Conservation (phyloP, 352 stramenopile species). For the Blastocystis sp. region DNA sequence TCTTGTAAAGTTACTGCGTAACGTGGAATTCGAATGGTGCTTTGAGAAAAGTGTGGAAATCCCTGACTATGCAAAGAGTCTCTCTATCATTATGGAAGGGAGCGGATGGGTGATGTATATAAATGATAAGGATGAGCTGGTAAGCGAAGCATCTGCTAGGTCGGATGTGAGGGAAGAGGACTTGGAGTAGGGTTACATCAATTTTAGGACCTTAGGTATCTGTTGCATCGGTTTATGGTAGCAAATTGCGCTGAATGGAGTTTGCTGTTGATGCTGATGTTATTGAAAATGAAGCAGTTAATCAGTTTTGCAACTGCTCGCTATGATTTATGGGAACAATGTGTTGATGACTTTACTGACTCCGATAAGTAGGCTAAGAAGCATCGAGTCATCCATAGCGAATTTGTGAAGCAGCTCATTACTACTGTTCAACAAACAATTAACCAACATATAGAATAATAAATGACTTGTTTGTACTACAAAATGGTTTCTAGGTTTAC, state of each 20-base stretch:
- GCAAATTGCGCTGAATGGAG: neutral
- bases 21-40: conserved; percentile 23
- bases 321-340: neutral
- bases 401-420: neutral
- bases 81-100: neutral
- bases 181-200: neutral
- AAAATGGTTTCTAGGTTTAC: neutral
- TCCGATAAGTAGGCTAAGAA: neutral
- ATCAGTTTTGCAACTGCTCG: neutral
- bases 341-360: neutral
- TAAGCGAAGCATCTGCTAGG: neutral
- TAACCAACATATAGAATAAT: neutral
- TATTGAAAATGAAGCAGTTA: conserved; percentile 42
- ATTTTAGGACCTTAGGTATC: neutral
- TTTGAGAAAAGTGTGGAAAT: neutral
- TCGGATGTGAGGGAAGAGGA: neutral
- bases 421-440: neutral
- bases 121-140: neutral
- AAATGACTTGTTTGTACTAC: neutral
- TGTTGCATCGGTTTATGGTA: neutral
- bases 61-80: neutral
- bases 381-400: neutral
- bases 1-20: neutral
- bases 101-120: neutral
- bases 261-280: conserved; percentile 28